Evolutionary conservation across 78 protist species (phyloP).

Genomic region (Pigoraptor vietnamica): DNA sequence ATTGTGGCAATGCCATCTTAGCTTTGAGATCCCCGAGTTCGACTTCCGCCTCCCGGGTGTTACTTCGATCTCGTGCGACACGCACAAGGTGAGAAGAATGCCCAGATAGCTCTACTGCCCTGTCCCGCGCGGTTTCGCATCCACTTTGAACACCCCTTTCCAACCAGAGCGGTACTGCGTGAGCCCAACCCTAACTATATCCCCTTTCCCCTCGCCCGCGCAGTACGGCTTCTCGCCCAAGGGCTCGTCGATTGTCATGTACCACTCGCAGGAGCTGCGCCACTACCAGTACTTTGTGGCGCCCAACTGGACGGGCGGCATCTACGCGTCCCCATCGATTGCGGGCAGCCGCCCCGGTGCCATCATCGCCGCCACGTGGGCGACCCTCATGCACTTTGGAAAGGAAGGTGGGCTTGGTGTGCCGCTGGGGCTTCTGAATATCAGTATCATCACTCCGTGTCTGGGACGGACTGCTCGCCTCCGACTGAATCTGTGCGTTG

Average conservation of each 20-base stretch:
- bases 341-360: slow-evolving; percentile 59
- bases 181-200: no score
- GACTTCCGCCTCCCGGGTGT: slow-evolving; percentile 59
- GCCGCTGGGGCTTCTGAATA: not conserved
- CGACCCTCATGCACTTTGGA: slow-evolving; percentile 40
- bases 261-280: not conserved
- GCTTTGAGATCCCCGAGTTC: not conserved
- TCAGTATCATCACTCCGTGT: not conserved
- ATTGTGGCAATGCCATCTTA: no score
- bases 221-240: slow-evolving; percentile 66
- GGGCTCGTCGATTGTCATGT: slow-evolving; percentile 49
- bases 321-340: slow-evolving; percentile 47
- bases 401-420: slow-evolving; percentile 18
- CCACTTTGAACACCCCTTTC: no score
- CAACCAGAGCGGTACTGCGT: no score
- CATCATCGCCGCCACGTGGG: slow-evolving; percentile 44
- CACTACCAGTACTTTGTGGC: slow-evolving; percentile 31
- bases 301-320: slow-evolving; percentile 69
- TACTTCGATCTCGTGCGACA: slow-evolving; percentile 61
- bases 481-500: not conserved
- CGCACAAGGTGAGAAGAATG: slow-evolving; percentile 74
- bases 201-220: not conserved
- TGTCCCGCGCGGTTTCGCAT: no score
- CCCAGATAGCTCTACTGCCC: no score
- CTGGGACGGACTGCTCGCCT: no score